These are phyloP conservation scores for Panellus pusillus DNA, from an alignment of 768 basidiomycete genomes.

Conservation along the genomic window DNA sequence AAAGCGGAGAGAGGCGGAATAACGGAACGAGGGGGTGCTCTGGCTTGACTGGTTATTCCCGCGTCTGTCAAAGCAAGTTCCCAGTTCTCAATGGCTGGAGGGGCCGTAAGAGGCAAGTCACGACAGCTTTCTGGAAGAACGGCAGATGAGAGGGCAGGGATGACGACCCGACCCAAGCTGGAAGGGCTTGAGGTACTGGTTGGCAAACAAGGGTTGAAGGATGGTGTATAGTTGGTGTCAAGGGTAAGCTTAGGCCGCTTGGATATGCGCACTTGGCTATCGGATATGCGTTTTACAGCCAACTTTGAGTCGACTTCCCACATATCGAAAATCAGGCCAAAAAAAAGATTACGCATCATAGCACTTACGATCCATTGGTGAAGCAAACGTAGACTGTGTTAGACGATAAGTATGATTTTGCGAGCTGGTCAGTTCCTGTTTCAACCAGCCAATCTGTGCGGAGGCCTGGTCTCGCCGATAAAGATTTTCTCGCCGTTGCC, in stretches of 20 bases:
- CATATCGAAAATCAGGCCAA: too few species aligned
- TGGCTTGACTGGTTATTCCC: background rate
- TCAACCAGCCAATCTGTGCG: background rate
- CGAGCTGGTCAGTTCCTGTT: background rate
- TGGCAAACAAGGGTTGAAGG: too few species aligned
- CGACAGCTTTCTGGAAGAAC: background rate
- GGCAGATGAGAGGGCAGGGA: background rate
- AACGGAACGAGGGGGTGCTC: background rate
- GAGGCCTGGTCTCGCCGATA: background rate
- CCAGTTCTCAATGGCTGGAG: slow-evolving; percentile 7
- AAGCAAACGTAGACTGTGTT: background rate
- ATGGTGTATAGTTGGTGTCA: too few species aligned
- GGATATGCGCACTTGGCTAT: too few species aligned
- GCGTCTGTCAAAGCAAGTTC: background rate
- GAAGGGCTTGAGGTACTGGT: too few species aligned
- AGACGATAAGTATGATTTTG: background rate
- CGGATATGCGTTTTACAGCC: too few species aligned
- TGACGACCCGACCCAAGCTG: background rate
- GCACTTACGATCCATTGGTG: background rate
- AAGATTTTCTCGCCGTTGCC: background rate
- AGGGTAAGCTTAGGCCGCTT: too few species aligned
- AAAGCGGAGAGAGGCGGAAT: slow-evolving; percentile 10
- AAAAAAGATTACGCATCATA: too few species aligned
- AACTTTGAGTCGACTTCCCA: too few species aligned
- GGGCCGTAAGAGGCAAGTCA: background rate